Base-by-base conservation (phyloP, 2,329 filamentous ascomycete genomes). In the Diaporthe sp. region DNA sequence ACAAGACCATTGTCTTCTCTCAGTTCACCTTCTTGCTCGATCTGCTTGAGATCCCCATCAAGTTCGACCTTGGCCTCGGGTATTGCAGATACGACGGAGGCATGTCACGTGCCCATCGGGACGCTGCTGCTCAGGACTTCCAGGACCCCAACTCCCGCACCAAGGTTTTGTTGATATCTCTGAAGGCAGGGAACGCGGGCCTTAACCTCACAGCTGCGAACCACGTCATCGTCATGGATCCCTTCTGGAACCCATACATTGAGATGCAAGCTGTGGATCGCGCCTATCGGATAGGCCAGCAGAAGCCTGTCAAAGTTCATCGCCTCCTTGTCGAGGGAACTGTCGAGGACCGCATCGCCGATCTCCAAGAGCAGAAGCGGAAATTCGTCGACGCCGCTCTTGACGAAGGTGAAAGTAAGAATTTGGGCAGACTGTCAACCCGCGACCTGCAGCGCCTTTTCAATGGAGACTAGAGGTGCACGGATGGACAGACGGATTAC, bases 201-300 rank as follows among this genome's bases (percentile, higher is more conserved):
- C 89, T 98, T 59, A 98, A 98, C 80, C 88, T 98, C 30, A 94
- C 93, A 51, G 91, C 92, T 25, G 96, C 95, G 0, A 94, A 92
- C 1, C 93, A 95, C 76, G 94, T 98, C 77, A 94, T 98, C 82
- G 94, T 98, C 77, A 91, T 97, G 80, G 74, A 98, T 81, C 95
- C 95, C 0, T 97, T 97, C 85, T 98, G 95, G 94, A 98, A 98
- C 77, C 96, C 95, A 0, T 97, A 93, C 80, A 93, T 97, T 65
- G 96, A 98, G 84, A 94, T 95, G 83, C 96, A 98, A 83, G 96
- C 96, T 5, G 92, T 98, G 68, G 96, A 97, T 81, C 93, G 96
- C 30, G 94, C 95, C 3, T 93, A 98, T 82, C 93, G 96, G 13
- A 96, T 98, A 78, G 95, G 95, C 0, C 96, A 98, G 84, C 85